Evolutionary conservation across 2,329 filamentous ascomycete genomes (phyloP), one percentile per base, ranked within the genome.

Genomic region (Lachnellula willkommii): DNA sequence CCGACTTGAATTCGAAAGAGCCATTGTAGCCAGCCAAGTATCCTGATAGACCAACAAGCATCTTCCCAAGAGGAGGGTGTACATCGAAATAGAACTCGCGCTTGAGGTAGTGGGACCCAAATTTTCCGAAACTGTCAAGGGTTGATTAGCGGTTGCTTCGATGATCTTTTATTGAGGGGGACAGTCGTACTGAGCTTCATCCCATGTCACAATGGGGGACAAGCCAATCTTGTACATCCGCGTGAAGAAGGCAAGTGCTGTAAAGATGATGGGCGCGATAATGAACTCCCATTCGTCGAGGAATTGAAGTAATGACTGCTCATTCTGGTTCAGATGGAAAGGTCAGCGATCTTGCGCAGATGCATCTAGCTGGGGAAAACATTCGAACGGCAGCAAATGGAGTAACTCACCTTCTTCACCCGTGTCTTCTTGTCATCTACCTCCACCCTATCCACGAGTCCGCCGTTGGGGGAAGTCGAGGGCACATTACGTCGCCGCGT

Each of bases 71-170:
- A 53, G 94, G 94, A 63, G 94, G 94, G 74, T 95, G 90, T 56
- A 95, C 79, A 79, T 95, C 90, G 77, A 99, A 99, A 81, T 99
- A 99, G 79, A 97, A 96, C 75, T 99, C 94, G 73, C 93, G 90
- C 74, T 99, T 96, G 71, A 99, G 86, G 74, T 99, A 99, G 76
- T 99, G 93, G 67, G 93, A 97, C 62, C 94, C 94, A 74, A 99
- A 99, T 78, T 99, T 99, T 71, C 90, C 90, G 73, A 95, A 95
- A 73, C 87, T 90, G 67, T 56, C 49, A 53, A 50, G 56, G 47
- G 28, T 61, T 53, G 15, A 60, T 60, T 55, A 50, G 48, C 15
- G 56, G 11, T 15, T 52, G 26, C 7, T 24, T 37, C 74, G 45
- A 32, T 75, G 62, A 37, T 60, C 8, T 20, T 11, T 11, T 45